Base-by-base conservation (phyloP, 805 yeast genomes). In the Ogataea wickerhamii region DNA sequence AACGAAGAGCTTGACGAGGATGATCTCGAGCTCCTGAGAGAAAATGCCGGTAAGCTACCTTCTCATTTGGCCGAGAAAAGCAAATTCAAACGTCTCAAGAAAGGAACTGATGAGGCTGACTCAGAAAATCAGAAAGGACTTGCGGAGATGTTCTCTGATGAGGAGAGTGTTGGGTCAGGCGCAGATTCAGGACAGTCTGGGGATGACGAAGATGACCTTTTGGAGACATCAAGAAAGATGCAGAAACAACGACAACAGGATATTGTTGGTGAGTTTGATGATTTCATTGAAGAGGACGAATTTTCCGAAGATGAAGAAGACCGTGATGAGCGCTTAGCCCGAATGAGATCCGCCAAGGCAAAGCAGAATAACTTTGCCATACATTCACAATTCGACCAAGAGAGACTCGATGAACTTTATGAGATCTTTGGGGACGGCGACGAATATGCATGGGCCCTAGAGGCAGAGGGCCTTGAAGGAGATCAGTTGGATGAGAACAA, bases 361-460 rank as follows among this genome's bases (percentile, higher is more conserved):
- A 53, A 54, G 33, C 61, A 58, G 28, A 48, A 49, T 11, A 54
- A 57, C 27, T 55, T 58, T 32, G 45, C 61, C 11, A 54, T 56
- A 36, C 51, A 52, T 34, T 56, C 67, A 45, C 73, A 86, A 53
- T 66, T 84, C 29, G 96, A 93, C 52, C 82, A 93, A 38, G 98
- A 93, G 53, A 86, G 87, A 58, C 76, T 91, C 47, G 93, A 87
- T 55, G 97, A 91, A 61, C 76, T 93, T 56, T 88, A 80, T 55
- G 98, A 93, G 59, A 87, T 93, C 11, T 93, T 93, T 58, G 98
- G 98, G 48, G 94, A 88, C 60, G 98, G 98, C 36, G 88, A 81
- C 47, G 97, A 91, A 56, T 93, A 93, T 62, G 96, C 87, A 40
- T 93, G 98, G 98, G 98, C 98, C 10, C 69, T 93, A 38, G 96